Evolutionary conservation across 2,329 filamentous ascomycete genomes (phyloP), one percentile per base, ranked within the genome.

Genomic region (Knufia fluminis): DNA sequence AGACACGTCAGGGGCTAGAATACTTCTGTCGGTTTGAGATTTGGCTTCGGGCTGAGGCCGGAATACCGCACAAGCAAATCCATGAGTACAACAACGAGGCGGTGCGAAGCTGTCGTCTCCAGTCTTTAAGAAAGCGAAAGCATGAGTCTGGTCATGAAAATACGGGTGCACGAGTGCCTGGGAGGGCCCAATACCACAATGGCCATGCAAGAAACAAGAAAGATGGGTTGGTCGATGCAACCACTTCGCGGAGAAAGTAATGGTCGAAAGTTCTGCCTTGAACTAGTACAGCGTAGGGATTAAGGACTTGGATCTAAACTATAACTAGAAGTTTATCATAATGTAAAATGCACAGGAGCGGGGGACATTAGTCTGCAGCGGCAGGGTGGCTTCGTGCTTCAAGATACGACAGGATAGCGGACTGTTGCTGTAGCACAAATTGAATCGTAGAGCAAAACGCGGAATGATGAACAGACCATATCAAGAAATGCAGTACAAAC

Each of bases 241-340:
- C 35, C 17, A 38, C 35, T 38, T n/a, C 35, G 35, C 35, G n/a
- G 35, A 38, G 35, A 38, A 38, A 38, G 35, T 38, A 20, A 38
- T 38, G 35, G 35, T 38, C 35, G 17, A 16, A 38, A 38, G 17
- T 38, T 38, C 35, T 38, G 35, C 35, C 35, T 38, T 38, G 35
- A 38, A 38, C 35, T 20, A 38, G 17, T 38, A 38, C 35, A 38
- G 35, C 35, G 35, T 38, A 38, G 35, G 35, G 35, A 38, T 38
- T n/a, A 38, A 38, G 35, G 35, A 38, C 35, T 38, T 38, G 35
- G 35, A 38, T 38, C 35, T 38, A 38, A 38, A 38, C 14, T 38
- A n/a, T 38, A 16, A 38, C 35, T 38, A 38, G 35, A 38, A 38
- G 35, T 38, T 38, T 38, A 38, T 38, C 35, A 38, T 4, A 38